These are phyloP conservation scores for Pseudogymnoascus sp. DNA, from an alignment of 2,329 filamentous ascomycete species.

Conservation along the genomic window DNA sequence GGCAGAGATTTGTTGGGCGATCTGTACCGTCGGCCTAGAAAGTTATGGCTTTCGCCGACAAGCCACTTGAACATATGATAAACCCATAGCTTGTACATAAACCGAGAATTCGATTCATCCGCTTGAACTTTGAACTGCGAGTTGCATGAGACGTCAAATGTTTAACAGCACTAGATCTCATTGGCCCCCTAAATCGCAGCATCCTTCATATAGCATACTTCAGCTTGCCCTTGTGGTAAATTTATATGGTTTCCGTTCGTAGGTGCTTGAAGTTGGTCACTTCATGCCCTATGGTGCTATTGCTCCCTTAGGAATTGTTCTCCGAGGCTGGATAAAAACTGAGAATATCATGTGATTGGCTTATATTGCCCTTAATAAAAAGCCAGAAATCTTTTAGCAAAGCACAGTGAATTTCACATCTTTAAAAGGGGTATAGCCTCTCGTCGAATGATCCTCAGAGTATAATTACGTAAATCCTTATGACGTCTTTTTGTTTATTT, in stretches of 20 bases:
- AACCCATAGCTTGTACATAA: conserved; percentile 9
- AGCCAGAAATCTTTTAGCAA: neutral
- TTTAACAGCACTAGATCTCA: neutral
- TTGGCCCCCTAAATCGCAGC: no score
- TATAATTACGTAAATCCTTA: neutral
- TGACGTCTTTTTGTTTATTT: neutral
- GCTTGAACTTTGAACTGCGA: neutral
- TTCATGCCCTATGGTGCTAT: no score
- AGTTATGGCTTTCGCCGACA: neutral
- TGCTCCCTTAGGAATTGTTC: no score
- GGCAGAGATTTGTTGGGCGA: conserved; percentile 8
- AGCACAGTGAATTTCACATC: neutral
- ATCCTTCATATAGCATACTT: neutral
- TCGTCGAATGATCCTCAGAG: neutral
- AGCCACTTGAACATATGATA: conserved; percentile 7
- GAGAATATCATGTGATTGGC: no score
- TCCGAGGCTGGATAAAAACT: no score
- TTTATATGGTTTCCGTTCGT: no score
- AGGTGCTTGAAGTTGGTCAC: no score
- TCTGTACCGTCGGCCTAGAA: neutral
- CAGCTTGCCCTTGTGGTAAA: neutral
- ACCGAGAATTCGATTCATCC: conserved; percentile 1
- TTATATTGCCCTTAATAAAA: no score
- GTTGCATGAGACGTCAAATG: neutral
- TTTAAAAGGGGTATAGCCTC: neutral